These are phyloP conservation scores for Fusarium haematococcum DNA, from an alignment of 2,329 filamentous ascomycete genomes.

Conservation along the genomic window DNA sequence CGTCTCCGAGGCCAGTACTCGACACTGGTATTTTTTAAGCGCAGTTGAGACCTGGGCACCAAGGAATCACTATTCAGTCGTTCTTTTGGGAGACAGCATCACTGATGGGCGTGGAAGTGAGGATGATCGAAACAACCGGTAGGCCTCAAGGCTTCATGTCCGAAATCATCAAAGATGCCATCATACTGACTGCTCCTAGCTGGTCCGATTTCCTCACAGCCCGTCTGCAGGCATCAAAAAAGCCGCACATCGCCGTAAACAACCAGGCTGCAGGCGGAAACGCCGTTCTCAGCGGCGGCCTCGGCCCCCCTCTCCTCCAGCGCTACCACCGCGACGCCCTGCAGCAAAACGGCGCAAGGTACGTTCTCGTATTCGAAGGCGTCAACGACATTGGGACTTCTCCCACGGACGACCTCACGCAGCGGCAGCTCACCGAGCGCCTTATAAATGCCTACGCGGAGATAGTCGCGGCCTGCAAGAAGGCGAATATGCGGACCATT, in stretches of 20 bases:
- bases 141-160: background rate
- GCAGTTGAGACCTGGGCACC: slow-evolving; percentile 24
- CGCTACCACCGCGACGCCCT: slow-evolving; percentile 29
- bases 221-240: slow-evolving; percentile 12
- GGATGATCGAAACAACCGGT: slow-evolving; percentile 28
- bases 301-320: slow-evolving; percentile 21
- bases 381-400: slow-evolving; percentile 28
- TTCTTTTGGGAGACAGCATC: slow-evolving; percentile 29
- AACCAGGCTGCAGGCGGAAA: slow-evolving; percentile 33
- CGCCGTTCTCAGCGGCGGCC: slow-evolving; percentile 25
- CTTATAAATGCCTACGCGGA: slow-evolving; percentile 16
- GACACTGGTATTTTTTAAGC: slow-evolving; percentile 31
- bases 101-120: slow-evolving; percentile 33
- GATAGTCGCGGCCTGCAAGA: slow-evolving; percentile 9
- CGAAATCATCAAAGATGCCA: background rate
- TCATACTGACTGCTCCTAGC: background rate
- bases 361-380: slow-evolving; percentile 20
- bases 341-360: slow-evolving; percentile 19
- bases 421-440: background rate
- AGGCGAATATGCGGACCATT: background rate
- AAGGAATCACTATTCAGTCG: slow-evolving; percentile 21
- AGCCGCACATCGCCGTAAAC: slow-evolving; percentile 25
- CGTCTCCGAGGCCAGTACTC: slow-evolving; percentile 23
- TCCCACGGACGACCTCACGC: slow-evolving; percentile 4
- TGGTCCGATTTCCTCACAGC: slow-evolving; percentile 30